Conservation (phyloP, 106 monocot genomes). For the Posidonia australis region DNA sequence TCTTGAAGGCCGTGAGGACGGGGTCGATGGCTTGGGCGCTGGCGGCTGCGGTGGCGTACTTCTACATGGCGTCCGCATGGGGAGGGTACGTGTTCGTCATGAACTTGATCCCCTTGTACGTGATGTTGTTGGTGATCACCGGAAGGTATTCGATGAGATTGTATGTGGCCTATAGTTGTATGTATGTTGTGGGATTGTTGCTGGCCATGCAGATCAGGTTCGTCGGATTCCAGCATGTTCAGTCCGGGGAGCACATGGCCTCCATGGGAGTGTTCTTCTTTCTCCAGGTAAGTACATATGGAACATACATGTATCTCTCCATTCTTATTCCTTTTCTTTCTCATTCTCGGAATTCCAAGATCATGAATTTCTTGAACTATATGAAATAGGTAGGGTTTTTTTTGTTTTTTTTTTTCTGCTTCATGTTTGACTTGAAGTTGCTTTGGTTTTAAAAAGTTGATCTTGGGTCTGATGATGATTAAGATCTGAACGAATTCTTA, state of each 20-base stretch:
- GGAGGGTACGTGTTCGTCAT: slow-evolving; percentile 24
- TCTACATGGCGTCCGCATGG: slow-evolving; percentile 23
- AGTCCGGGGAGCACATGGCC: slow-evolving; percentile 22
- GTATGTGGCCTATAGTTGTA: slow-evolving; percentile 19
- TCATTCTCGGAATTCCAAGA: no score
- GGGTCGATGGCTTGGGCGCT: slow-evolving; percentile 14
- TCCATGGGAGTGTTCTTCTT: slow-evolving; percentile 20
- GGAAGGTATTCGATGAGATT: slow-evolving; percentile 24
- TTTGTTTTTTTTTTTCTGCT: no score
- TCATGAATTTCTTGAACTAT: no score
- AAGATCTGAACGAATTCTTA: no score
- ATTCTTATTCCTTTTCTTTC: no score
- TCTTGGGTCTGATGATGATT: no score
- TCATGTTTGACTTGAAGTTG: no score
- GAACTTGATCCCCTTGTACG: slow-evolving; percentile 19
- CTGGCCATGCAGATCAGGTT: slow-evolving; percentile 25
- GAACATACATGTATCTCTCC: no score
- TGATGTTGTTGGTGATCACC: slow-evolving; percentile 14
- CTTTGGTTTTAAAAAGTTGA: no score
- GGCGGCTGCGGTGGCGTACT: slow-evolving; percentile 11
- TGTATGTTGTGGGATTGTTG: slow-evolving; percentile 14
- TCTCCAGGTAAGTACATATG: slow-evolving; percentile 21
- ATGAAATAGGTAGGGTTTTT: no score
- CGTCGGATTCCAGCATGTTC: slow-evolving; percentile 23
- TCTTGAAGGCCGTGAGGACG: slow-evolving; percentile 12